Percentiles rank a stretch among this genome's conserved stretches.
These are phyloP conservation scores for Alloascoidea hylecoeti DNA, from an alignment of 805 yeast genomes.

Conservation along the genomic window DNA sequence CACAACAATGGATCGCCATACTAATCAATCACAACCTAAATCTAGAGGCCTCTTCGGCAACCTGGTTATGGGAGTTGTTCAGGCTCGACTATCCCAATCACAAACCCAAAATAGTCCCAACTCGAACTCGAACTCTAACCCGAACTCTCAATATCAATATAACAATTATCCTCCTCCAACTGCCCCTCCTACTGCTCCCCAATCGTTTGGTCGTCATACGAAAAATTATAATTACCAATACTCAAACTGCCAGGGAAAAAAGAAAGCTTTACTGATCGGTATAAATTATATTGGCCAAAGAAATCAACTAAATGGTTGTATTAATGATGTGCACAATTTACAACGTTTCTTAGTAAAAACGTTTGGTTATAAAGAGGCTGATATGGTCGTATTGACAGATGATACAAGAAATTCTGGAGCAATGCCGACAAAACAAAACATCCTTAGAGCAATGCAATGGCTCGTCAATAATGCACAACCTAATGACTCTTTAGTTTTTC, in stretches of 20 bases:
- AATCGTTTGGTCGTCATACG: constrained; percentile 15
- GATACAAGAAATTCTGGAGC: constrained; percentile 23
- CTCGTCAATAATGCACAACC: constrained; percentile 58
- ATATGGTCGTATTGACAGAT: constrained; percentile 25
- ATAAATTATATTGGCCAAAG: constrained; percentile 59
- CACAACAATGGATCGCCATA: too few species aligned
- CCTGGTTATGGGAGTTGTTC: too few species aligned
- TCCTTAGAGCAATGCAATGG: constrained; percentile 74
- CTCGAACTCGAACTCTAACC: too few species aligned
- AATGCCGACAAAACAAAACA: constrained; percentile 56
- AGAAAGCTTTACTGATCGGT: constrained; percentile 68
- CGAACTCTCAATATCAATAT: too few species aligned
- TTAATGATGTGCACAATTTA: constrained; percentile 59
- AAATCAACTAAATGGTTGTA: constrained; percentile 60
- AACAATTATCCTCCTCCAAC: too few species aligned
- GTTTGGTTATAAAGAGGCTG: constrained; percentile 21
- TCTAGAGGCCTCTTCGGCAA: too few species aligned
- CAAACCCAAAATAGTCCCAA: too few species aligned
- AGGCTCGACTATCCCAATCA: too few species aligned
- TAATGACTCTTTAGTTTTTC: constrained; percentile 69
- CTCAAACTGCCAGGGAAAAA: constrained; percentile 56
- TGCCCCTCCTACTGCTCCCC: constrained; percentile 15
- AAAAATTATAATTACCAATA: constrained; percentile 31
- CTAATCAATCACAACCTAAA: too few species aligned
- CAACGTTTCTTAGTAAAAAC: constrained; percentile 25